Evolutionary conservation across 345 rosid species (phyloP).

Genomic region (Pseudoturritis turrita): DNA sequence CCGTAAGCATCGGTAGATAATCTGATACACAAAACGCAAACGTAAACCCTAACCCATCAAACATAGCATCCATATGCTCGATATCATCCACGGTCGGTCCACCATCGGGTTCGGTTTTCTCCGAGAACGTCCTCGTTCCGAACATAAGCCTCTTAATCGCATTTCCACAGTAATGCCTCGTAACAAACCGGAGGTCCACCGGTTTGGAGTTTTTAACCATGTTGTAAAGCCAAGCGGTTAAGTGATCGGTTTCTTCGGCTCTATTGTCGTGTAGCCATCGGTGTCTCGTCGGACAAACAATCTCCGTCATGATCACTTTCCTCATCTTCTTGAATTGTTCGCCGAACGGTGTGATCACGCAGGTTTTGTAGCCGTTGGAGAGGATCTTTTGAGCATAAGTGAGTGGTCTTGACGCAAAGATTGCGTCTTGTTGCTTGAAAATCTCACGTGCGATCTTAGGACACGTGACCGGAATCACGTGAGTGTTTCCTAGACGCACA

Average conservation of each 20-base stretch:
- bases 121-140: slow-evolving; percentile 25
- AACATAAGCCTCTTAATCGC: slow-evolving; percentile 35
- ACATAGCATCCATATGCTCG: slow-evolving; percentile 37
- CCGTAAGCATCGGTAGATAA: slow-evolving; percentile 29
- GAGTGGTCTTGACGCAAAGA: slow-evolving; percentile 34
- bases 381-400: slow-evolving; percentile 20
- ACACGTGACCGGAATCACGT: slow-evolving; percentile 37
- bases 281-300: slow-evolving; percentile 35
- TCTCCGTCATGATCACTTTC: slow-evolving; percentile 28
- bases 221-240: slow-evolving; percentile 33
- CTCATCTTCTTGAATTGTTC: slow-evolving; percentile 42
- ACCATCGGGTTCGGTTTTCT: slow-evolving; percentile 22
- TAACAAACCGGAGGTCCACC: slow-evolving; percentile 33
- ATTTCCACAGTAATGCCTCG: slow-evolving; percentile 35
- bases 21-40: slow-evolving; percentile 33
- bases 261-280: slow-evolving; percentile 36
- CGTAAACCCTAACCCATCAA: slow-evolving; percentile 23
- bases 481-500: slow-evolving; percentile 36
- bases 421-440: slow-evolving; percentile 33
- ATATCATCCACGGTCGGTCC: slow-evolving; percentile 40
- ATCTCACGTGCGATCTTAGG: slow-evolving; percentile 36
- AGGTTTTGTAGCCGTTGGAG: slow-evolving; percentile 25
- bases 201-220: slow-evolving; percentile 7
- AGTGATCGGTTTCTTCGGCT: slow-evolving; percentile 35
- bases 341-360: slow-evolving; percentile 25